Conservation (phyloP, 2,329 filamentous ascomycete species). For the Colletotrichum sp. region DNA sequence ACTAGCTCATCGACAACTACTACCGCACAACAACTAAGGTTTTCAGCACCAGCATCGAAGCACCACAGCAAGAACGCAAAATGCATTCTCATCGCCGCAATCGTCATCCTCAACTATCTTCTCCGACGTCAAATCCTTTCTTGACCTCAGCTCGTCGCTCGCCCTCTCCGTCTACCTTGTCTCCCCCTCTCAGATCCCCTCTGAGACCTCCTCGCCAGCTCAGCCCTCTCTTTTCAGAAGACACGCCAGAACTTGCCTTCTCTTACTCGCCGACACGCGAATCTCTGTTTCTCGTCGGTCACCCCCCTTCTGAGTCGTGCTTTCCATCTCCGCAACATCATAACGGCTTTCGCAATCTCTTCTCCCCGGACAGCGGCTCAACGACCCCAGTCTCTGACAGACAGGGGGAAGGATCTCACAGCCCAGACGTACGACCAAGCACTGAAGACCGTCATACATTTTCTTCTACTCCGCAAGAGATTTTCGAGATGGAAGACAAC, state of each 20-base stretch:
- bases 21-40: background rate
- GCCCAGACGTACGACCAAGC: background rate
- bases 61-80: background rate
- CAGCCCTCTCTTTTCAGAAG: background rate
- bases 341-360: background rate
- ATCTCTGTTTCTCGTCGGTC: background rate
- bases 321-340: background rate
- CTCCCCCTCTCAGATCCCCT: background rate
- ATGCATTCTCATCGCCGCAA: conserved; percentile 3
- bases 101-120: background rate
- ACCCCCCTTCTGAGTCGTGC: background rate
- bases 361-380: background rate
- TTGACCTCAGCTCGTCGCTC: background rate
- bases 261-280: background rate
- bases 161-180: background rate
- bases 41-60: background rate
- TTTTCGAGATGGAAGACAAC: background rate
- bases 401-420: background rate
- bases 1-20: background rate
- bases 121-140: background rate
- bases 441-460: background rate
- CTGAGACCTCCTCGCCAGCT: background rate
- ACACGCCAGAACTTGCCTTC: background rate
- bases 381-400: background rate
- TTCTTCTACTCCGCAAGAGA: background rate